Evolutionary conservation across 805 yeast genomes (phyloP).

Genomic region (Spathaspora gorwiae): DNA sequence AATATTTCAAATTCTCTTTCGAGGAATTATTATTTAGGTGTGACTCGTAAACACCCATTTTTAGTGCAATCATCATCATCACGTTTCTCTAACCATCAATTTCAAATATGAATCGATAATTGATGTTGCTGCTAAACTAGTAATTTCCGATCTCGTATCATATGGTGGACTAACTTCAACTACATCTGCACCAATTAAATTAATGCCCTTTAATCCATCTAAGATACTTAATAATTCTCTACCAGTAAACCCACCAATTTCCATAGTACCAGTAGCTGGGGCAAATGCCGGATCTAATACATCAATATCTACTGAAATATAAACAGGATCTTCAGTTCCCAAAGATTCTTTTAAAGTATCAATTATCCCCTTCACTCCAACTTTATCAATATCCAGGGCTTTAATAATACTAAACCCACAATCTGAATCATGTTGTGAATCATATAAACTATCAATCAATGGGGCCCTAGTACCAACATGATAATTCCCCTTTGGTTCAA

Average conservation of each 20-base stretch:
- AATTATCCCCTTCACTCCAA: constrained; percentile 37
- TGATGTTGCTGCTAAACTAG: constrained; percentile 23
- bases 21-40: too few species aligned
- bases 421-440: constrained; percentile 41
- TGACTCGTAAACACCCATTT: too few species aligned
- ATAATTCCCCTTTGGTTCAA: constrained; percentile 43
- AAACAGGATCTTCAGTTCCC: constrained; percentile 28
- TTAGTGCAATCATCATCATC: neutral
- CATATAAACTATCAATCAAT: constrained; percentile 38
- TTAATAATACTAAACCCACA: constrained; percentile 47
- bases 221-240: constrained; percentile 22
- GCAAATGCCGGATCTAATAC: constrained; percentile 24
- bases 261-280: constrained; percentile 28
- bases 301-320: constrained; percentile 24
- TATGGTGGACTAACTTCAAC: constrained; percentile 28
- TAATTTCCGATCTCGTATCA: constrained; percentile 22
- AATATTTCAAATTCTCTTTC: too few species aligned
- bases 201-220: constrained; percentile 24
- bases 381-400: constrained; percentile 44
- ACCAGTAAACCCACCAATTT: constrained; percentile 22
- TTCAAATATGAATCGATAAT: constrained; percentile 19
- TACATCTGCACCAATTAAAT: constrained; percentile 24
- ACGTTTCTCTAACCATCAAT: constrained; percentile 14
- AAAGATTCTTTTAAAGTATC: constrained; percentile 29
- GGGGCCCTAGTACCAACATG: constrained; percentile 70